Evolutionary conservation across 495 filamentous ascomycete genomes (phyloP), one percentile per base, ranked within the genome.

Genomic region (Penicillium ucsense): DNA sequence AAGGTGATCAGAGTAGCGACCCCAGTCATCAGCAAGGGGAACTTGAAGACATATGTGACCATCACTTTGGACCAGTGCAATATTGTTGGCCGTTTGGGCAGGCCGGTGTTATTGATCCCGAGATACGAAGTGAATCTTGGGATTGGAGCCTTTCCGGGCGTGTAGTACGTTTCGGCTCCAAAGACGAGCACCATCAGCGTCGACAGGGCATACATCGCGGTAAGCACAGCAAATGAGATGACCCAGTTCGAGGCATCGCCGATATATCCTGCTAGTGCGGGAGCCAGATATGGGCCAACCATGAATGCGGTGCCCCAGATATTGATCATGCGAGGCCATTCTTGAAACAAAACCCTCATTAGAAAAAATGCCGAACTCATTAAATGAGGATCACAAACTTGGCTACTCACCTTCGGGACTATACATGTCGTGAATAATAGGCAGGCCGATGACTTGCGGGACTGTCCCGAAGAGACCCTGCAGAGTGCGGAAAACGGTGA

Each of bases 401-500:
- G 20, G 20, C 20, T 20, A 20, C 20, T 20, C 20, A 64, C 63
- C 63, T 31, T 73, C 52, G n/a, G 66, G 57, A 5, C 52, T 60
- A 49, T 71, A 74, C 66, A 74, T 70, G 46, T 74, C 71, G 38
- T 73, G 62, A 36, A 74, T 66, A 8, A 72, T 67, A 8, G 63
- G 63, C 5, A 76, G 55, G 6, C 72, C 72, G 38, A 74, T 66
- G 4, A 72, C 67, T 49, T 74, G 72, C 0, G 71, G 68, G 10
- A 71, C 60, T 6, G 72, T 70, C 1, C 61, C 66, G 50, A 76
- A 68, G 31, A 78, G 65, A 10, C 74, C 75, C 48, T 79, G 76
- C 12, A 80, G 62, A n/a, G 74, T 68, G 10, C 76, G 72, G 47
- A 69, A 70, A 6, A 65, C 59, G 0, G 73, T 77, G 51, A 77